Base-by-base conservation (phyloP, 2,329 filamentous ascomycete genomes). In the Cytospora mali region DNA sequence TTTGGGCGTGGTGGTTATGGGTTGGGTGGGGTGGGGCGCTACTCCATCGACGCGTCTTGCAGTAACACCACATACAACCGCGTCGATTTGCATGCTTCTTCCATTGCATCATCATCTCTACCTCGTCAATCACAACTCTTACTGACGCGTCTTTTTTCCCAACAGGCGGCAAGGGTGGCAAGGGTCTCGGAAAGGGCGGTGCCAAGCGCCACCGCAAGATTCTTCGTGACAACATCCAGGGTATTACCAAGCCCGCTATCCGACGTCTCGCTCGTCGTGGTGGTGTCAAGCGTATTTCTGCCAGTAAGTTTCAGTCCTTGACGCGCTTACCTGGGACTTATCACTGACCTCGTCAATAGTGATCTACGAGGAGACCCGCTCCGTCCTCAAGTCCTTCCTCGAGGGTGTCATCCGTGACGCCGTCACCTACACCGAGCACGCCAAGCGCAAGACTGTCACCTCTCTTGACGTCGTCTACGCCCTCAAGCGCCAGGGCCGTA, bases 151-250 rank as follows among this genome's bases (percentile, higher is more conserved):
- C n/a, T 73, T 64, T 67, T 68, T 66, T 70, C 66, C 69, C 66
- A 68, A 72, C 72, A 95, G 92, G 92, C 79, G 92, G 92, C 79
- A 96, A 96, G 84, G 93, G 93, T 81, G 93, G 93, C 79, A 97
- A 97, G 88, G 93, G 93, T 79, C 92, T 97, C 81, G 93, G 93
- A 80, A 97, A 97, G 89, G 93, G 93, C 71, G 93, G 93, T 80
- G 94, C 94, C 82, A 98, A 97, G 91, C 93, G 93, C 82, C 93
- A 97, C 84, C 89, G 94, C 76, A 97, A 97, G 91, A 97, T 97
- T 85, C 87, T 97, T 80, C 92, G 93, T 82, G 93, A 97, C 90
- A 97, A 97, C 91, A 97, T 97, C 77, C 93, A 97, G 85, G 93
- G 93, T 83, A 97, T 97, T 78, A 97, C 93, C 76, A 97, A 97